phyloP scores from a whole-genome alignment of 495 filamentous ascomycete species.

The Neurospora terricola region DNA sequence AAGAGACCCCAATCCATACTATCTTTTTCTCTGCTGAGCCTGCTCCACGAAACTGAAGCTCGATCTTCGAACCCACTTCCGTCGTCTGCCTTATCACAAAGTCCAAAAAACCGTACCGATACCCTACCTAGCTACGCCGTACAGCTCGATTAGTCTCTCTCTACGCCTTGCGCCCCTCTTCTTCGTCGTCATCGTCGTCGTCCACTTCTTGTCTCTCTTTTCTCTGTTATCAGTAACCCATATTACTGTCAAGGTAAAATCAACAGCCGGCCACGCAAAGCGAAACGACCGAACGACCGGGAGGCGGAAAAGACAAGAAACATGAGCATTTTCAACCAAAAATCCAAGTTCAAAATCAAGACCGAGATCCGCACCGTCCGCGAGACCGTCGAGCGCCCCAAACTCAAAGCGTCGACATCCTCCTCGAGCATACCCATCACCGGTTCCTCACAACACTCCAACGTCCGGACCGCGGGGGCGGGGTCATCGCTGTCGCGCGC shows the following conservation, averaged over 20 bases:
- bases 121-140: not conserved
- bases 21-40: not conserved
- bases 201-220: not conserved
- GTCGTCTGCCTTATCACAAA: not conserved
- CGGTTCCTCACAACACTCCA: not conserved
- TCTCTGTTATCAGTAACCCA: not conserved
- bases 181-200: not conserved
- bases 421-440: not conserved
- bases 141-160: not conserved
- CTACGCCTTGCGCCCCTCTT: not conserved
- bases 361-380: conserved; percentile 21
- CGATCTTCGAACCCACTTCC: not conserved
- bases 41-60: not conserved
- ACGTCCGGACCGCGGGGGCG: not conserved
- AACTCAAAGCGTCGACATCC: conserved; percentile 4
- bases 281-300: not conserved
- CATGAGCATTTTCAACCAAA: conserved; percentile 29
- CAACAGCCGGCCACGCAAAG: not conserved
- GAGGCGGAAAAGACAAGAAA: not conserved
- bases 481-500: not conserved
- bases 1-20: not conserved
- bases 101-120: not conserved
- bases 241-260: not conserved
- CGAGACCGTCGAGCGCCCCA: conserved; percentile 15
- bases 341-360: conserved; percentile 27